phyloP scores from a whole-genome alignment of 805 yeast genomes.

The Lipomyces kockii region DNA sequence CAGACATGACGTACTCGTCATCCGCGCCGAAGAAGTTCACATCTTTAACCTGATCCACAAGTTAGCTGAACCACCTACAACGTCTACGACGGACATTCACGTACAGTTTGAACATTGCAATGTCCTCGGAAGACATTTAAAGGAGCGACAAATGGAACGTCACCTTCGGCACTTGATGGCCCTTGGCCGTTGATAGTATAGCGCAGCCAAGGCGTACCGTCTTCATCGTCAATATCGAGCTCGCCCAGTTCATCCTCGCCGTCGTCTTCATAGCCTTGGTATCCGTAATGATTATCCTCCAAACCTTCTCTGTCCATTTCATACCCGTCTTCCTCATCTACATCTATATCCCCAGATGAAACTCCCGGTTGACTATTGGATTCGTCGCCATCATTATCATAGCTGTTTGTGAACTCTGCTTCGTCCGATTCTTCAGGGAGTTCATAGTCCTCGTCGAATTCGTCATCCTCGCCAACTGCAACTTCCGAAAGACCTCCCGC shows the following conservation, averaged over 20 bases:
- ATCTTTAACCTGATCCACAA: conserved; percentile 22
- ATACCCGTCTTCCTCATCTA: conserved; percentile 10
- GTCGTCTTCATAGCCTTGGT: conserved; percentile 12
- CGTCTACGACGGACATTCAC: background rate
- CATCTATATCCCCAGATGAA: conserved; percentile 13
- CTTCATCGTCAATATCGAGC: conserved; percentile 16
- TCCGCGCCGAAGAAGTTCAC: conserved; percentile 34
- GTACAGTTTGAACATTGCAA: conserved; percentile 32
- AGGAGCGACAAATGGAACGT: conserved; percentile 23
- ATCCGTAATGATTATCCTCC: conserved; percentile 14
- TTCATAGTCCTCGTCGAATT: conserved; percentile 16
- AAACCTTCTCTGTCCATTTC: conserved; percentile 1
- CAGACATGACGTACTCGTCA: conserved; percentile 37
- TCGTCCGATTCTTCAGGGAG: conserved; percentile 12
- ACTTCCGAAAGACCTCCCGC: background rate
- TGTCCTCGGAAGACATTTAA: conserved; percentile 22
- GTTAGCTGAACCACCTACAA: background rate
- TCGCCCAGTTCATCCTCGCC: conserved; percentile 1
- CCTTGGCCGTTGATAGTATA: conserved; percentile 1
- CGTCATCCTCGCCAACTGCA: conserved; percentile 13
- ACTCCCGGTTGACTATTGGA: background rate
- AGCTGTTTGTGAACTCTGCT: conserved; percentile 1
- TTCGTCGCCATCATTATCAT: conserved; percentile 9
- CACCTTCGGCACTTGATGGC: conserved; percentile 3
- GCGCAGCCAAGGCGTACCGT: conserved; percentile 19